phyloP scores from a whole-genome alignment of 2,329 filamentous ascomycete genomes.

The Fusarium globosum region DNA sequence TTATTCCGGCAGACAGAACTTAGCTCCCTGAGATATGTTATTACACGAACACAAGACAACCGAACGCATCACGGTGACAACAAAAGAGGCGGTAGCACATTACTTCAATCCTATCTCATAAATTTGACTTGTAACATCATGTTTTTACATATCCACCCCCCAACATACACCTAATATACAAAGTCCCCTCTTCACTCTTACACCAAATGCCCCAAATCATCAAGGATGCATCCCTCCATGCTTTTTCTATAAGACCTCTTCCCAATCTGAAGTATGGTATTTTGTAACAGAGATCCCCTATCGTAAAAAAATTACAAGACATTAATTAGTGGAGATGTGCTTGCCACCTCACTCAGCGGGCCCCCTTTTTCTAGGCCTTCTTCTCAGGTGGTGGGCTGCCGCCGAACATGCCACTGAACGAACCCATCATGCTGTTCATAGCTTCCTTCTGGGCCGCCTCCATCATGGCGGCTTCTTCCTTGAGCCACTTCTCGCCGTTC shows the following conservation, averaged over 20 bases:
- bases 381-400: conserved; percentile 36
- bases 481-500: conserved; percentile 95
- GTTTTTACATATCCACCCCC: conserved; percentile 30
- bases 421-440: conserved; percentile 91
- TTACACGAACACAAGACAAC: no score
- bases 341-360: conserved; percentile 17
- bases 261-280: conserved; percentile 31
- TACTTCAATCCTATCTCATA: neutral
- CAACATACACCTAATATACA: conserved; percentile 37
- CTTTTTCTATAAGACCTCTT: conserved; percentile 34
- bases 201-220: conserved; percentile 20
- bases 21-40: neutral
- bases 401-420: conserved; percentile 60
- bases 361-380: conserved; percentile 32
- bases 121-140: conserved; percentile 24
- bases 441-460: conserved; percentile 91
- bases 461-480: conserved; percentile 88
- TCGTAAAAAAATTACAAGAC: conserved; percentile 44
- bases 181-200: conserved; percentile 29
- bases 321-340: conserved; percentile 48
- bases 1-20: no score
- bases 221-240: conserved; percentile 20
- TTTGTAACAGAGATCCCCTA: conserved; percentile 8
- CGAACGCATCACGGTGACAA: no score
- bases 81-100: neutral